A percentile compares a stretch with the other conserved stretches of the same genome.
These are phyloP conservation scores for Fermentozyma sake DNA, from an alignment of 1,139 yeast genomes.

Conservation along the genomic window DNA sequence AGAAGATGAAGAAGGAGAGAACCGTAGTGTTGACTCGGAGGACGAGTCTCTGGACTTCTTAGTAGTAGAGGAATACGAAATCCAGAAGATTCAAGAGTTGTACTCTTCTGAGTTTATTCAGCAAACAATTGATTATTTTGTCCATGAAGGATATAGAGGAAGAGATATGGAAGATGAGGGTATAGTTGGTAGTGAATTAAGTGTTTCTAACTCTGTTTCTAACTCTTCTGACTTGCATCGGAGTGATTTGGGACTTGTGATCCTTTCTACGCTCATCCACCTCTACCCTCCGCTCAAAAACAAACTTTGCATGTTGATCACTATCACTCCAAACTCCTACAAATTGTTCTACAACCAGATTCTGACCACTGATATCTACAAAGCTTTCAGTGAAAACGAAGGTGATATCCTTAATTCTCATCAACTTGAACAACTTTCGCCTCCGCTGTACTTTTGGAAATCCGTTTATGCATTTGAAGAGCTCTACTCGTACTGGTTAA, in stretches of 20 bases:
- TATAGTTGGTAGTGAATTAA: too few relatives aligned
- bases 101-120: conserved; percentile 24
- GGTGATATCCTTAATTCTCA: conserved; percentile 20
- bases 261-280: conserved; percentile 26
- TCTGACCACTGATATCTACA: conserved; percentile 14
- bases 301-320: conserved; percentile 32
- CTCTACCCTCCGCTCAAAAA: conserved; percentile 28
- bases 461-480: conserved; percentile 40
- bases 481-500: conserved; percentile 48
- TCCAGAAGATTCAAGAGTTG: conserved; percentile 12
- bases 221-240: too few relatives aligned
- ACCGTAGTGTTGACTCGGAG: conserved; percentile 1
- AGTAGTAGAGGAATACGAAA: too few relatives aligned
- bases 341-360: conserved; percentile 21
- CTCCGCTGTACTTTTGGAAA: too few relatives aligned
- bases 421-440: conserved; percentile 9
- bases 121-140: conserved; percentile 17
- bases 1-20: conserved; percentile 12
- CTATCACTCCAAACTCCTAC: conserved; percentile 32
- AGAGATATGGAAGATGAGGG: too few relatives aligned
- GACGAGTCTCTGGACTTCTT: too few relatives aligned
- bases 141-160: conserved; percentile 3
- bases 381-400: conserved; percentile 8
- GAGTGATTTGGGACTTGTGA: conserved; percentile 10
- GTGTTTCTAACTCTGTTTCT: too few relatives aligned